These are phyloP conservation scores for Teunomyces barrocoloradensis DNA, from an alignment of 805 yeast genomes.

Conservation along the genomic window DNA sequence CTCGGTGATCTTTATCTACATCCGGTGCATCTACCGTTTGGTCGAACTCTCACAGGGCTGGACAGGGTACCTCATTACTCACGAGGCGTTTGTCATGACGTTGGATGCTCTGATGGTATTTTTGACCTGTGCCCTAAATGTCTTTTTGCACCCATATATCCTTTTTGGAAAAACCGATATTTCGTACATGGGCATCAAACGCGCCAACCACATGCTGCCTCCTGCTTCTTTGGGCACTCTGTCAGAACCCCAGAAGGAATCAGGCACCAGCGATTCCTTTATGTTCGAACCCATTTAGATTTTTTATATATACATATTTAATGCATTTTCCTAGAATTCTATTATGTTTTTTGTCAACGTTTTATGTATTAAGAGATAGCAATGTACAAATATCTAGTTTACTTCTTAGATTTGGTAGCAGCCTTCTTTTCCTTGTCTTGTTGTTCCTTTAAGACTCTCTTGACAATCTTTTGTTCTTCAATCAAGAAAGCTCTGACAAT, in stretches of 20 bases:
- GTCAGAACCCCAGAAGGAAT: not conserved
- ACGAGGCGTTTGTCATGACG: conserved; percentile 40
- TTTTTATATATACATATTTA: not conserved
- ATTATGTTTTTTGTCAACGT: conserved; percentile 1
- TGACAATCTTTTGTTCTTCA: conserved; percentile 99
- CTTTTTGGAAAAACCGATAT: conserved; percentile 43
- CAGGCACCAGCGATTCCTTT: not conserved
- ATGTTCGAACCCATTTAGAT: not conserved
- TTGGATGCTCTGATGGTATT: conserved; percentile 31
- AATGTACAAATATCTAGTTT: conserved; percentile 12
- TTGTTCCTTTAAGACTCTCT: conserved; percentile 97
- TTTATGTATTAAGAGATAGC: conserved; percentile 12
- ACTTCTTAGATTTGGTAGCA: conserved; percentile 33
- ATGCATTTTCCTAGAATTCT: not conserved
- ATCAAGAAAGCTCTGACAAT: conserved; percentile 98
- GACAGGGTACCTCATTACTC: conserved; percentile 58
- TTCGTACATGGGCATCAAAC: conserved; percentile 20
- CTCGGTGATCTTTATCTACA: conserved; percentile 53
- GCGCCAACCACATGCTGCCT: not conserved
- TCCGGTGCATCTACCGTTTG: conserved; percentile 71
- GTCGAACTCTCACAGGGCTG: conserved; percentile 74
- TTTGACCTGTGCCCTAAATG: conserved; percentile 18
- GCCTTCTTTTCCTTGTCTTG: conserved; percentile 77
- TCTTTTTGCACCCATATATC: conserved; percentile 60
- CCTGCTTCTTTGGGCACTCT: not conserved